Percentiles rank a stretch among this genome's conserved stretches.
Conservation (phyloP, 192 early-diverging fungal species). For the Coemansia aciculifera region DNA sequence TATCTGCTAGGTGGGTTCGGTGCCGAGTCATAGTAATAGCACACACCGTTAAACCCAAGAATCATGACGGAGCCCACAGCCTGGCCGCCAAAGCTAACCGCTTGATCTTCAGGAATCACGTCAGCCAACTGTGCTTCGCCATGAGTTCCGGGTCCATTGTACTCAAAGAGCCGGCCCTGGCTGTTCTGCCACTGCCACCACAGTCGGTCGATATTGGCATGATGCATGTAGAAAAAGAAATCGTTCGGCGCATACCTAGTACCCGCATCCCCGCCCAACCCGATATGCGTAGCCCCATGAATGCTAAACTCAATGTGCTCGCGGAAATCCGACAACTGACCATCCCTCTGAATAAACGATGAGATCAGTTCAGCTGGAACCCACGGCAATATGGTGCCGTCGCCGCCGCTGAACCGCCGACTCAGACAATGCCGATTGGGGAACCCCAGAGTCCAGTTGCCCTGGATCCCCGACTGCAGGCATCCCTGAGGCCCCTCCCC, state of each 20-base stretch:
- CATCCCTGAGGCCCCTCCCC: constrained; percentile 33
- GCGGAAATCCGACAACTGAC: constrained; percentile 29
- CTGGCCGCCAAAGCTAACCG: constrained; percentile 26
- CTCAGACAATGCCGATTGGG: constrained; percentile 38
- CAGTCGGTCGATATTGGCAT: constrained; percentile 62
- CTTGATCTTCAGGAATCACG: constrained; percentile 32
- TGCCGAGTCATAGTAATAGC: constrained; percentile 48
- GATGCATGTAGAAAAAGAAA: constrained; percentile 65
- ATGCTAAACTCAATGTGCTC: constrained; percentile 54
- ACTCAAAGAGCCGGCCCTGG: constrained; percentile 15
- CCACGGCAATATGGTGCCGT: constrained; percentile 33
- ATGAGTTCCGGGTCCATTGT: constrained; percentile 34
- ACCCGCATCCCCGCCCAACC: constrained; percentile 53
- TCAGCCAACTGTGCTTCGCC: constrained; percentile 38
- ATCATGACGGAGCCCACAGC: constrained; percentile 42
- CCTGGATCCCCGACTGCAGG: constrained; percentile 36
- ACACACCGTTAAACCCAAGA: constrained; percentile 37
- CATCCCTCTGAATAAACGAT: constrained; percentile 42
- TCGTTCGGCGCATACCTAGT: constrained; percentile 57
- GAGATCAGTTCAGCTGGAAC: constrained; percentile 42
- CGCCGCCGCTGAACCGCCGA: constrained; percentile 31
- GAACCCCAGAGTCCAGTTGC: constrained; percentile 20
- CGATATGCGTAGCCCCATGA: constrained; percentile 52
- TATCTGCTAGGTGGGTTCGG: constrained; percentile 26
- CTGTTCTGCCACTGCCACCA: constrained; percentile 61